phyloP scores from a whole-genome alignment of 805 yeast genomes.

The Candida corydali region DNA sequence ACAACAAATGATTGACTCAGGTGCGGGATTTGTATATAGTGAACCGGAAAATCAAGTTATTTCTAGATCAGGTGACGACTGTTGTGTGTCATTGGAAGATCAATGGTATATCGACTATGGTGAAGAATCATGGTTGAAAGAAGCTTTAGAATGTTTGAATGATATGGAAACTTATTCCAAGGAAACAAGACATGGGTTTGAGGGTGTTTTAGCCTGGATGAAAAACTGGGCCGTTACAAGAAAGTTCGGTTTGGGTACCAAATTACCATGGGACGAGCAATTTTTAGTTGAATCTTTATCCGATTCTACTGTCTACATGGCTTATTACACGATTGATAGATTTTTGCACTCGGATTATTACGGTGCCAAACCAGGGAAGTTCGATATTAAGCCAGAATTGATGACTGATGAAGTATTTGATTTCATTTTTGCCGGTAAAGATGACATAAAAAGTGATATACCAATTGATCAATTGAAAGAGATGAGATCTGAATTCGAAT shows the following conservation, averaged over 20 bases:
- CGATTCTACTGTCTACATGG: constrained; percentile 93
- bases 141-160: constrained; percentile 74
- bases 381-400: constrained; percentile 72
- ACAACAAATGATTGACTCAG: constrained; percentile 70
- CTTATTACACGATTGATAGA: constrained; percentile 88
- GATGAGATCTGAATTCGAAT: constrained; percentile 92
- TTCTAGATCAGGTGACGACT: constrained; percentile 94
- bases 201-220: constrained; percentile 92
- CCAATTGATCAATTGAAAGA: constrained; percentile 61
- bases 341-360: constrained; percentile 81
- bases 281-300: constrained; percentile 92
- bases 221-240: constrained; percentile 98
- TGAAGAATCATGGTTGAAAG: constrained; percentile 82
- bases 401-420: constrained; percentile 94
- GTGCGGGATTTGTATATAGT: constrained; percentile 82
- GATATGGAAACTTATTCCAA: constrained; percentile 72
- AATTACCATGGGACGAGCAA: constrained; percentile 93
- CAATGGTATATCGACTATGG: constrained; percentile 99
- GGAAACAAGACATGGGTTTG: constrained; percentile 88
- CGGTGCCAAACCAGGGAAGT: constrained; percentile 71
- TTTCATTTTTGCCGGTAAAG: constrained; percentile 75
- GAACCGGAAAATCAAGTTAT: constrained; percentile 91
- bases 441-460: constrained; percentile 53
- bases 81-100: constrained; percentile 95
- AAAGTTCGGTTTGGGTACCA: constrained; percentile 93